Conservation (phyloP, 257 asterid genomes). For the Salvia rosmarinus region DNA sequence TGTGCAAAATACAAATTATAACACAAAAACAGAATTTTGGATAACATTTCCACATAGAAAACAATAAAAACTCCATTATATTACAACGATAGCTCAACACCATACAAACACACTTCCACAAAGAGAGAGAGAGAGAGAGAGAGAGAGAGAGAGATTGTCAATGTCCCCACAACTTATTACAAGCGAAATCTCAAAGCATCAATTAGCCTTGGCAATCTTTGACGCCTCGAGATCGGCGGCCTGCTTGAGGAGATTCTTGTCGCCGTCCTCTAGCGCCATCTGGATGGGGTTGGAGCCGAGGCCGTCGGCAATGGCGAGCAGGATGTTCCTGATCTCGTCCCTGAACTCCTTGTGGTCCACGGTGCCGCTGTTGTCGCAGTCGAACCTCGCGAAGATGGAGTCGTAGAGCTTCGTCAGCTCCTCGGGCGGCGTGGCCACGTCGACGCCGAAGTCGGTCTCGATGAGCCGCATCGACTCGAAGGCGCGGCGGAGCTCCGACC, state of each 20-base stretch:
- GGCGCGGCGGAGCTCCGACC: constrained; percentile 79
- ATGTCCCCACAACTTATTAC: neutral
- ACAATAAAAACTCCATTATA: neutral
- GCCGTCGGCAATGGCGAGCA: constrained; percentile 88
- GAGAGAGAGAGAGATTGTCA: neutral
- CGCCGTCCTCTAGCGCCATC: constrained; percentile 87
- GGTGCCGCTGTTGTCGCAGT: constrained; percentile 60
- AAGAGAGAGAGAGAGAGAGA: no score
- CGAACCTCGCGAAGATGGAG: constrained; percentile 70
- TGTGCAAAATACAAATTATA: neutral
- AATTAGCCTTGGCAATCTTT: constrained; percentile 30
- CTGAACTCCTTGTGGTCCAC: constrained; percentile 69
- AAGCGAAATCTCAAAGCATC: neutral
- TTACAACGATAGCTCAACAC: no score
- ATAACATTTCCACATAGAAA: neutral
- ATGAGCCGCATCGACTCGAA: constrained; percentile 76
- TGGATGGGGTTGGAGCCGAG: constrained; percentile 81
- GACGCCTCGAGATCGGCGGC: constrained; percentile 94
- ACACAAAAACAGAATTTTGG: neutral
- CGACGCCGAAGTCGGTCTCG: constrained; percentile 81
- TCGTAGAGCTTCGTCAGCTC: constrained; percentile 78
- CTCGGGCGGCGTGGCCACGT: constrained; percentile 71
- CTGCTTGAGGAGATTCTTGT: constrained; percentile 57
- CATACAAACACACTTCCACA: neutral
- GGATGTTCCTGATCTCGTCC: constrained; percentile 66